Conservation (phyloP, 2,329 filamentous ascomycete genomes). For the Talaromyces funiculosus region DNA sequence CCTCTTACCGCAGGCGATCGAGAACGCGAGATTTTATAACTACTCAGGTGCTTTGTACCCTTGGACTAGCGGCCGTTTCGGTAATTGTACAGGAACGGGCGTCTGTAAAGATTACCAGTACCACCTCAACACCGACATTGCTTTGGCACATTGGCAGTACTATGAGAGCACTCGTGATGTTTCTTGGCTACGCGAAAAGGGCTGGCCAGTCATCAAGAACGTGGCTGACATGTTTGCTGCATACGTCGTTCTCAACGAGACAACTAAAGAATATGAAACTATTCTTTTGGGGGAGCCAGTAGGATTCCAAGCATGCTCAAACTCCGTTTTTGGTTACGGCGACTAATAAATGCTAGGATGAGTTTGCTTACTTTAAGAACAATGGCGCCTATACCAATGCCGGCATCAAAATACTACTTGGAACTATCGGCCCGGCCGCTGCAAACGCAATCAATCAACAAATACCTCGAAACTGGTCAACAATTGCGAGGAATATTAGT, state of each 20-base stretch:
- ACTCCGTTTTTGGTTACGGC: not conserved
- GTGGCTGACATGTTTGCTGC: conserved; percentile 49
- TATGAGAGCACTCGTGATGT: conserved; percentile 50
- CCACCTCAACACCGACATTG: conserved; percentile 60
- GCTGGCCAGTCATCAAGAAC: conserved; percentile 54
- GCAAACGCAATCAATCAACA: conserved; percentile 31
- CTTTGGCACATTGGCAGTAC: conserved; percentile 51
- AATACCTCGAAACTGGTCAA: conserved; percentile 11
- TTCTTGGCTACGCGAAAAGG: conserved; percentile 43
- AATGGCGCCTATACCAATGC: conserved; percentile 59
- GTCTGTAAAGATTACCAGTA: conserved; percentile 61
- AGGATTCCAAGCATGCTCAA: not conserved
- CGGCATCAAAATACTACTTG: conserved; percentile 46
- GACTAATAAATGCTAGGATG: conserved; percentile 27
- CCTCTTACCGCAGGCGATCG: conserved; percentile 46
- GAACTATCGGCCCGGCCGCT: conserved; percentile 26
- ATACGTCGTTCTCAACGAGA: conserved; percentile 47
- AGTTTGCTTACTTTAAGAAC: conserved; percentile 57
- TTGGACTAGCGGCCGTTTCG: conserved; percentile 56
- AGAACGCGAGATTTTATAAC: conserved; percentile 49
- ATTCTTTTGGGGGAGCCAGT: conserved; percentile 60
- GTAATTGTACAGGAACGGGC: conserved; percentile 55
- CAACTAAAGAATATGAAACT: conserved; percentile 36
- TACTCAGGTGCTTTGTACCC: conserved; percentile 52
- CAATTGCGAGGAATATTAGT: conserved; percentile 12